These are phyloP conservation scores for Elaeis guineensis DNA, from an alignment of 176 grass and related monocot genomes.

Conservation along the genomic window DNA sequence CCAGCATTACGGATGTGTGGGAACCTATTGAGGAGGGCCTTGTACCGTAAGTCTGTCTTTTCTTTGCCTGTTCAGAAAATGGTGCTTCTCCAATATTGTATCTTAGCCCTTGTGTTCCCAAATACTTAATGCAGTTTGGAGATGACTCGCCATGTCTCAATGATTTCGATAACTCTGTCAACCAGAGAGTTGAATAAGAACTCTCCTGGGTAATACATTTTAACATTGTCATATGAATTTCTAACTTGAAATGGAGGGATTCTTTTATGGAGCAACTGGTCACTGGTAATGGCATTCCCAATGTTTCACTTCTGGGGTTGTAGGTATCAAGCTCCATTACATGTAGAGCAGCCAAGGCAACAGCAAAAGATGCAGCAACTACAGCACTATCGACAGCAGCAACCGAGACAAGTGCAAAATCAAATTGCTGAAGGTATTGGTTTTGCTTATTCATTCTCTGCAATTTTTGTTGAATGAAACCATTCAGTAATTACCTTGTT, in stretches of 20 bases:
- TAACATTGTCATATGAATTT: background rate
- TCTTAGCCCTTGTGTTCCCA: too few relatives aligned
- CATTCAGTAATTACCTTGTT: slow-evolving; percentile 2
- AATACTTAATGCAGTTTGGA: slow-evolving; percentile 41
- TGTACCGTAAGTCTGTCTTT: slow-evolving; percentile 41
- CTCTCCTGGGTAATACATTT: slow-evolving; percentile 57
- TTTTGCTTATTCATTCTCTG: slow-evolving; percentile 1
- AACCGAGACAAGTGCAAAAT: slow-evolving; percentile 34
- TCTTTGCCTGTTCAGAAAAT: background rate
- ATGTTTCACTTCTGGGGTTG: background rate
- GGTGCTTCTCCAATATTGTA: too few relatives aligned
- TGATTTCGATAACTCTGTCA: slow-evolving; percentile 90
- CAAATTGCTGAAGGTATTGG: slow-evolving; percentile 49
- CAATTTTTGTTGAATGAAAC: slow-evolving; percentile 3
- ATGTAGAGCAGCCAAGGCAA: slow-evolving; percentile 47
- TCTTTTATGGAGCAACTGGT: slow-evolving; percentile 5
- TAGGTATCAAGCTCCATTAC: slow-evolving; percentile 69
- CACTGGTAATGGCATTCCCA: background rate
- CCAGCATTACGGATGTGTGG: slow-evolving; percentile 94
- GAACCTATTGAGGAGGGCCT: slow-evolving; percentile 99
- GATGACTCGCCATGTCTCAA: slow-evolving; percentile 81
- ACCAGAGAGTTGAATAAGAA: slow-evolving; percentile 52
- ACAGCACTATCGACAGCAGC: slow-evolving; percentile 14
- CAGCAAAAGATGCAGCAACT: slow-evolving; percentile 47
- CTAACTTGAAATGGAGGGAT: background rate